Base-by-base conservation (phyloP, 306 rosid species). In the Trifolium pratense region DNA sequence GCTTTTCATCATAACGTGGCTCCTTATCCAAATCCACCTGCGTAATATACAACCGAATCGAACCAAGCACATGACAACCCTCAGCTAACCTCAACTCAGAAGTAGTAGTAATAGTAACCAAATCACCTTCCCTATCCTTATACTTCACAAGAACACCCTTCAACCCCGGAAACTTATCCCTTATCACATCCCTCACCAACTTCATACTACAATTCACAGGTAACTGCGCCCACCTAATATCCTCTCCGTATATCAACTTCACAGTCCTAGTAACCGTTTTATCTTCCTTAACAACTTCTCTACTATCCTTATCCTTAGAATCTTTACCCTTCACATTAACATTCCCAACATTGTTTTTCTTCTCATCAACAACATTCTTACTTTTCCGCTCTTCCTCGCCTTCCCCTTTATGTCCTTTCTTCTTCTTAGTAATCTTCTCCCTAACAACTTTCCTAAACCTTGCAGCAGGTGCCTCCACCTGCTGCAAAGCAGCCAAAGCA, bases 201-300 rank as follows among this genome's bases (percentile, higher is more conserved):
- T 69, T 81, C 79, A 93, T 69, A 77, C 94, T 87, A 79, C 97
- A 88, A 81, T 88, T 91, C 51, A 66, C 66, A 9, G 96, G 97
- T 53, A 93, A 75, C 31, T 89, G 90, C 0, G 88, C 98, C 87
- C 89, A 88, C 74, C 97, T 91, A 71, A 93, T 93, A 79, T 93
- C 98, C 72, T 93, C 97, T 71, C 97, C 96, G 14, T 79, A 85
- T 31, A 93, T 90, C 88, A 93, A 82, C 84, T 93, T 93, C 48
- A 91, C 97, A 4, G 90, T 89, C 91, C 84, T 93, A 9, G 85
- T 74, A 18, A 76, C 89, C 17, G 20, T 66, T 49, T 80, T 84
- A 69, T 89, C 88, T 68, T 85, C 72, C 75, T 72, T 71, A 18
- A 46, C 77, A n/a, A 59, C 5, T 5, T 69, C 74, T 20, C 9